A percentile compares a stretch with the other conserved stretches of the same genome.
These are phyloP conservation scores for Alternaria novae-zelandiae DNA, from an alignment of 2,329 filamentous ascomycete species.

Conservation along the genomic window DNA sequence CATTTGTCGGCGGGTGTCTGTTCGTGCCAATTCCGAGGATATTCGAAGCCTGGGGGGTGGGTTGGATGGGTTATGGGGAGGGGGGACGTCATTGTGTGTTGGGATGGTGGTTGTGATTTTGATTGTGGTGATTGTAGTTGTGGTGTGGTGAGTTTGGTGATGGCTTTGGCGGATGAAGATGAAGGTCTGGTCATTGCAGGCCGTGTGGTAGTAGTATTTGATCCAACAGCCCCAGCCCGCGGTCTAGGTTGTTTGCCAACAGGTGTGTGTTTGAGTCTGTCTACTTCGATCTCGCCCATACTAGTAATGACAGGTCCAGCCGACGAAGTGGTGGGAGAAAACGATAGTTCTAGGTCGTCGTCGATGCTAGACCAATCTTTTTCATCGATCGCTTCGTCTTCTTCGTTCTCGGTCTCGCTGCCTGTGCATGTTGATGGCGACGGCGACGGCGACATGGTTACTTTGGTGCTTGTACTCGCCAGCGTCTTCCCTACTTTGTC, in stretches of 20 bases:
- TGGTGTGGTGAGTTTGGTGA: not conserved
- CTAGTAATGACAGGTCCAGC: not conserved
- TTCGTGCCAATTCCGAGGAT: fast-evolving
- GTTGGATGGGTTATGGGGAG: too few relatives aligned
- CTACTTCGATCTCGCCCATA: not conserved
- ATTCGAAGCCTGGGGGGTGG: not conserved
- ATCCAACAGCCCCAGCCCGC: not conserved
- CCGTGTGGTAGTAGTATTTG: not conserved
- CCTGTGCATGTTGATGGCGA: not conserved
- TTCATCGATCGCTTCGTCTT: not conserved
- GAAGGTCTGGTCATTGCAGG: not conserved
- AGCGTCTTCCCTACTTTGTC: not conserved
- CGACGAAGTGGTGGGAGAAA: not conserved
- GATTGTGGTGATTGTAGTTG: not conserved
- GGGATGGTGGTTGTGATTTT: not conserved
- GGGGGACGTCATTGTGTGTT: not conserved
- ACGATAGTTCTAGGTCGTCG: not conserved
- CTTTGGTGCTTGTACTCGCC: not conserved
- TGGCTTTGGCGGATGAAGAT: too few relatives aligned
- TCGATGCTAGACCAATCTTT: not conserved
- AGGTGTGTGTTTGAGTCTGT: not conserved
- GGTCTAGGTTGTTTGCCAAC: not conserved
- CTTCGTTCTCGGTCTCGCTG: not conserved
- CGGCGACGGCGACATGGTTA: not conserved
- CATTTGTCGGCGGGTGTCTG: not conserved